Evolutionary conservation across 176 grass and related monocot species (phyloP).

Genomic region (Chrysopogon serrulatus): DNA sequence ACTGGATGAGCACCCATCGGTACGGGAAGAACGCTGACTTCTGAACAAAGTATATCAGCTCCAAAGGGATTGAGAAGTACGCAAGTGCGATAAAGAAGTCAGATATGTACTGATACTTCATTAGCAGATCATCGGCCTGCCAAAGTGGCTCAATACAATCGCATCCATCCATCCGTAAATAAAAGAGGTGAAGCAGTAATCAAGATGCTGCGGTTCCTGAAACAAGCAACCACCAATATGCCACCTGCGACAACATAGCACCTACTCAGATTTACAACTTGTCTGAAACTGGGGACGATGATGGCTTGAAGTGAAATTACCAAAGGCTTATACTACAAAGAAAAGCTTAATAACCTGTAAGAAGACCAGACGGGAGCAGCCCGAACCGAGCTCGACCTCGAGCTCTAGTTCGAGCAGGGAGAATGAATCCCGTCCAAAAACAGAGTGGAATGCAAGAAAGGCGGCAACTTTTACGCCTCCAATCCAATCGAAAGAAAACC

Average conservation of each 20-base stretch:
- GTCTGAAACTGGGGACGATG: background rate
- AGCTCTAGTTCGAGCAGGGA: background rate
- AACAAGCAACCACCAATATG: background rate
- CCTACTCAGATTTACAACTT: background rate
- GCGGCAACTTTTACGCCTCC: background rate
- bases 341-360: constrained; percentile 10
- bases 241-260: constrained; percentile 12
- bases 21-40: constrained; percentile 69
- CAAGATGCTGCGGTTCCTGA: constrained; percentile 13
- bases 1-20: constrained; percentile 88
- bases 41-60: constrained; percentile 96
- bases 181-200: background rate
- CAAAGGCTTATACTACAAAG: background rate
- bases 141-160: constrained; percentile 84
- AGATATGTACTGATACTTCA: constrained; percentile 96
- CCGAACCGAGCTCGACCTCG: background rate
- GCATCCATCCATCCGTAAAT: constrained; percentile 65
- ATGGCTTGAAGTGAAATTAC: background rate
- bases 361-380: background rate
- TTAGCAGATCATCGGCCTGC: constrained; percentile 76
- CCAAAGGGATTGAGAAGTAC: constrained; percentile 90
- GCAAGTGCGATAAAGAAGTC: constrained; percentile 88
- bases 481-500: background rate
- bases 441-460: constrained; percentile 18
- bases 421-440: background rate